Evolutionary conservation across 2,329 filamentous ascomycete species (phyloP), one percentile per base, ranked within the genome.

Genomic region (Aphanoascus verrucosus): DNA sequence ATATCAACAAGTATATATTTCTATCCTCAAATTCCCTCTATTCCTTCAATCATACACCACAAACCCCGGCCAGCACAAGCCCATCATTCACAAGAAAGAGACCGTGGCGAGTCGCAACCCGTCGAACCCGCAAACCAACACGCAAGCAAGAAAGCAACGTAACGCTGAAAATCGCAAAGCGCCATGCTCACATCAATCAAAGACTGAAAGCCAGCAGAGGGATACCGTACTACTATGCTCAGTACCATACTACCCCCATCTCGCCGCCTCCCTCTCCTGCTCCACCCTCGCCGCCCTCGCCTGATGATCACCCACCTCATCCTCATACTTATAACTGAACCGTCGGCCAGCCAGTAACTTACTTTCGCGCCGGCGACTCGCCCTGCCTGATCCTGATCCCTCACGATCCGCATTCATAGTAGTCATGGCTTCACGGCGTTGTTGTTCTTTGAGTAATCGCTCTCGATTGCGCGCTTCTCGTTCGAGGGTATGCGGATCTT

Each of bases 401-500:
- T 60, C 62, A 14, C 59, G 61, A 35, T 68, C 64, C 15, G 61
- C 60, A 48, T 65, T 63, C 57, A 67, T 63, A 6, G 61, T 60
- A 48, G 64, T 63, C 57, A 67, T 63, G 6, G 74, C 74, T 4
- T 89, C 85, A 3, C 72, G 73, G 9, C 75, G 77, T 53, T 93
- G 87, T 59, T 77, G 75, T 62, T 86, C 83, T 57, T 80, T 81
- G 41, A 87, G 65, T 53, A 80, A 71, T 6, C 79, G 74, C 67
- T 91, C 86, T 12, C 70, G 67, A 44, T 75, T 73, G 59, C 88
- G 74, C 51, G 79, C 75, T 56, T 84, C 84, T 60, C 87, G 88
- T 65, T 91, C 86, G 50, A 85, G 77, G 40, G 85, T 88, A 64
- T 88, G 63, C 74, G 81, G 61, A 78, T 90, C 81, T 82, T 88